These are phyloP conservation scores for Xerocomus amazonicus DNA, from an alignment of 1,284 basidiomycete species.

Conservation along the genomic window DNA sequence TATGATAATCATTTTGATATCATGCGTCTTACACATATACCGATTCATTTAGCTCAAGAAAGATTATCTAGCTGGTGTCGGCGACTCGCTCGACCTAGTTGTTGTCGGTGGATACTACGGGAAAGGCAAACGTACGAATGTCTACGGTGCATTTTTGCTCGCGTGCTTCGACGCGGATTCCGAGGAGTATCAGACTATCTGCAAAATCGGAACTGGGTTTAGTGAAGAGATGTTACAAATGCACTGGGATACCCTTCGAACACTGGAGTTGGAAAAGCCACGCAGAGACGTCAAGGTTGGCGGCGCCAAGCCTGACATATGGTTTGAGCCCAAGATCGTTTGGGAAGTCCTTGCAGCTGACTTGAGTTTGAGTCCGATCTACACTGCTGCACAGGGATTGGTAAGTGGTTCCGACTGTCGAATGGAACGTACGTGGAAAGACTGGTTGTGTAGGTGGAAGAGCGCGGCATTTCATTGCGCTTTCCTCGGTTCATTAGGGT, in stretches of 20 bases:
- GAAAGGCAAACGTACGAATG: constrained; percentile 95
- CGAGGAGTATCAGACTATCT: constrained; percentile 93
- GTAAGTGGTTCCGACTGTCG: constrained; percentile 45
- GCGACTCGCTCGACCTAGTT: constrained; percentile 95
- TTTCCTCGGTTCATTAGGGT: constrained; percentile 94
- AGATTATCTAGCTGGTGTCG: constrained; percentile 95
- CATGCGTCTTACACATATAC: constrained; percentile 2
- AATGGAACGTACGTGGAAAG: constrained; percentile 1
- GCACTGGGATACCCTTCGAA: constrained; percentile 82
- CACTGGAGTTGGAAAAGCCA: constrained; percentile 66
- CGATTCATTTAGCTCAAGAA: constrained; percentile 76
- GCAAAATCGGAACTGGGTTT: constrained; percentile 99
- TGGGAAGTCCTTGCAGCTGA: constrained; percentile 99
- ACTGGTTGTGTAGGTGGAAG: constrained; percentile 60
- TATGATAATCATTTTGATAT: constrained; percentile 30
- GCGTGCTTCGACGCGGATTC: constrained; percentile 92
- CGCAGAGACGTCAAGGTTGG: constrained; percentile 82
- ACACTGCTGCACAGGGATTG: constrained; percentile 94
- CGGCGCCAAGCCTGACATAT: constrained; percentile 89
- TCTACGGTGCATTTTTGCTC: constrained; percentile 93
- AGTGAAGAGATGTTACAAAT: constrained; percentile 84
- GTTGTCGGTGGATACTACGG: constrained; percentile 97
- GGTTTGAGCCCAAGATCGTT: constrained; percentile 93
- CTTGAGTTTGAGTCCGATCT: constrained; percentile 93
- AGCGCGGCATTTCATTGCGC: constrained; percentile 88